These are phyloP conservation scores for Dorcoceras hygrometricum DNA, from an alignment of 257 asterid genomes.

Conservation along the genomic window DNA sequence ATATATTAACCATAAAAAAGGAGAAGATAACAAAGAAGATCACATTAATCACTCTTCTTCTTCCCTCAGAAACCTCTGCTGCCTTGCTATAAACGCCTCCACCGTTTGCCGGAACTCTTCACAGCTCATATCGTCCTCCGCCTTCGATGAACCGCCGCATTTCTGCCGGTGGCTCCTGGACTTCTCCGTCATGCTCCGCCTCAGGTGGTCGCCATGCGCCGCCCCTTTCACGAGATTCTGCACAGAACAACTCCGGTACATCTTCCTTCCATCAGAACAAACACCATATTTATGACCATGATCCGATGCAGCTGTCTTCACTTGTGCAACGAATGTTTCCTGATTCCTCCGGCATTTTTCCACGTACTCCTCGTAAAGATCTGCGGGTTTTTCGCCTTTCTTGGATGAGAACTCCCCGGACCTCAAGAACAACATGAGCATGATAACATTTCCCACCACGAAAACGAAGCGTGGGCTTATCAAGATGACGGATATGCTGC, in stretches of 20 bases:
- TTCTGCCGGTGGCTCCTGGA: slow-evolving; percentile 23
- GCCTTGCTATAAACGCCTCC: slow-evolving; percentile 82
- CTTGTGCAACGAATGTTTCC: slow-evolving; percentile 7
- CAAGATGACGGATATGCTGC: slow-evolving; percentile 39
- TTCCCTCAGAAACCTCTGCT: slow-evolving; percentile 70
- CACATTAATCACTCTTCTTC: slow-evolving; percentile 36
- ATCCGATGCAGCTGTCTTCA: slow-evolving; percentile 8
- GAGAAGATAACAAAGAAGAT: slow-evolving; percentile 28
- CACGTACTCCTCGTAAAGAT: slow-evolving; percentile 53
- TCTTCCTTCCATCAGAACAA: slow-evolving; percentile 13
- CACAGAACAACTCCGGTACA: slow-evolving; percentile 45
- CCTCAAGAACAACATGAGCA: slow-evolving; percentile 46
- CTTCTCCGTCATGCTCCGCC: slow-evolving; percentile 52
- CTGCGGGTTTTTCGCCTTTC: slow-evolving; percentile 22
- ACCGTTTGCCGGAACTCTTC: slow-evolving; percentile 75
- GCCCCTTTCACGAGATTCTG: slow-evolving; percentile 23
- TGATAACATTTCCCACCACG: slow-evolving; percentile 64
- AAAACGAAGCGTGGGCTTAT: slow-evolving; percentile 61
- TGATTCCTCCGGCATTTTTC: slow-evolving; percentile 36
- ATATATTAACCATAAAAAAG: slow-evolving; percentile 14
- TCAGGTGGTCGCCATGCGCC: slow-evolving; percentile 30
- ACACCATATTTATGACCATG: not conserved
- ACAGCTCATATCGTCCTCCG: slow-evolving; percentile 62
- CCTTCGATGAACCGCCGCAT: not conserved
- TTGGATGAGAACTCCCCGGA: slow-evolving; percentile 40